These are phyloP conservation scores for Oehlia diaphana DNA, from an alignment of 192 early-diverging fungal species.

Conservation along the genomic window DNA sequence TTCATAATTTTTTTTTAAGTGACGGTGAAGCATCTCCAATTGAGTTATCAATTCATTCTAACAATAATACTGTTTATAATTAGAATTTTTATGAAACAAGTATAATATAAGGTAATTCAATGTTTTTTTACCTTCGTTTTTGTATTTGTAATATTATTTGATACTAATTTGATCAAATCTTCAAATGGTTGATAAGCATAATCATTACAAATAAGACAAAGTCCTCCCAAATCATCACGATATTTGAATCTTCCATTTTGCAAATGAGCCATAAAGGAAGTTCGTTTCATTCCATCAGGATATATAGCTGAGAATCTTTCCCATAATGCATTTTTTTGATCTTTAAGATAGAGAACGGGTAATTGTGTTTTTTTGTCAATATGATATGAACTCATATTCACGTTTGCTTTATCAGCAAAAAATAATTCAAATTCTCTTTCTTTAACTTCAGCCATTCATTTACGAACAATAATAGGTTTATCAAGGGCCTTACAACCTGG, in stretches of 20 bases:
- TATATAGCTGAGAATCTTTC: background rate
- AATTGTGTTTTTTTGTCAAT: background rate
- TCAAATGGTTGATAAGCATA: background rate
- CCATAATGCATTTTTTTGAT: conserved; percentile 1
- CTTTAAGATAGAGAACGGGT: background rate
- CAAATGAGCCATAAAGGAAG: background rate
- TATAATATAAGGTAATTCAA: too few relatives aligned
- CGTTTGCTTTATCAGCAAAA: background rate
- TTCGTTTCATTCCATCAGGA: background rate
- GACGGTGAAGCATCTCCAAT: background rate
- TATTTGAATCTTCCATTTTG: background rate
- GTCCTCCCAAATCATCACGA: background rate
- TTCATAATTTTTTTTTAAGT: background rate
- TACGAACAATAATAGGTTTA: background rate
- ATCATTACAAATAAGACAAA: background rate
- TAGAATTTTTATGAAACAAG: too few relatives aligned
- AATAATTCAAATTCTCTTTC: background rate
- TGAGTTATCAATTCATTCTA: background rate
- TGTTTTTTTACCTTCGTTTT: background rate
- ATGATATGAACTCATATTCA: background rate
- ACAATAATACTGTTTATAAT: too few relatives aligned
- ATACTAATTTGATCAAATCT: background rate
- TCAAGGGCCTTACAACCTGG: background rate
- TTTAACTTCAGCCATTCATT: background rate
- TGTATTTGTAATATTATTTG: background rate